Percentiles rank a stretch among this genome's conserved stretches.
These are phyloP conservation scores for Calonectria pseudoturangicola DNA, from an alignment of 2,329 filamentous ascomycete species.

Conservation along the genomic window DNA sequence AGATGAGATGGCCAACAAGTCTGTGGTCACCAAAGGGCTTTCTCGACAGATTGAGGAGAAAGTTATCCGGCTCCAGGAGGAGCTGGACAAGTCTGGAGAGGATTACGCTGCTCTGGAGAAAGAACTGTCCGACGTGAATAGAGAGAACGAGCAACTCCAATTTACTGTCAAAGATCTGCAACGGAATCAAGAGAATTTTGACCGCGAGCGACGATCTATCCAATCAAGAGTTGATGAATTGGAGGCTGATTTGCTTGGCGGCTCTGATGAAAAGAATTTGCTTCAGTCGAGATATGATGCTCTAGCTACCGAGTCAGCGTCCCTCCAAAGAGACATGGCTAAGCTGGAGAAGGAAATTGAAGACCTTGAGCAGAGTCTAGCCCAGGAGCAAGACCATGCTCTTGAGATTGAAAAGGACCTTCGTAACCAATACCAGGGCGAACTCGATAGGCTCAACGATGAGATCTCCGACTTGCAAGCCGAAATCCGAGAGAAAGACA, in stretches of 20 bases:
- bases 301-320: slow-evolving; percentile 78
- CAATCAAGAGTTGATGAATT: slow-evolving; percentile 72
- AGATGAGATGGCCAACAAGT: slow-evolving; percentile 87
- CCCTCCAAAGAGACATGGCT: slow-evolving; percentile 79
- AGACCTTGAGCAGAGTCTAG: slow-evolving; percentile 69
- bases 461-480: slow-evolving; percentile 79
- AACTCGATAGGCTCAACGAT: slow-evolving; percentile 71
- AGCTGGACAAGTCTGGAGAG: slow-evolving; percentile 73
- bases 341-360: slow-evolving; percentile 67
- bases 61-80: slow-evolving; percentile 78
- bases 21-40: slow-evolving; percentile 83
- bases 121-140: slow-evolving; percentile 67
- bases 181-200: slow-evolving; percentile 56
- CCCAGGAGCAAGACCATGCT: slow-evolving; percentile 74
- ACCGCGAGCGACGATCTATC: slow-evolving; percentile 59
- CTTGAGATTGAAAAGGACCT: slow-evolving; percentile 77
- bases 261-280: slow-evolving; percentile 79
- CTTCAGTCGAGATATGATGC: slow-evolving; percentile 82
- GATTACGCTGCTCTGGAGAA: slow-evolving; percentile 72
- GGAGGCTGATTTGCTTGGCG: slow-evolving; percentile 75
- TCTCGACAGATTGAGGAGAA: slow-evolving; percentile 86
- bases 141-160: slow-evolving; percentile 67
- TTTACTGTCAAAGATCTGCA: slow-evolving; percentile 65
- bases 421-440: slow-evolving; percentile 64
- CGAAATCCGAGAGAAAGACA: slow-evolving; percentile 81